A percentile compares a stretch with the other conserved stretches of the same genome.
Evolutionary conservation across 2,329 filamentous ascomycete species (phyloP).

Genomic region (Teratosphaeria pseudoeucalypti): DNA sequence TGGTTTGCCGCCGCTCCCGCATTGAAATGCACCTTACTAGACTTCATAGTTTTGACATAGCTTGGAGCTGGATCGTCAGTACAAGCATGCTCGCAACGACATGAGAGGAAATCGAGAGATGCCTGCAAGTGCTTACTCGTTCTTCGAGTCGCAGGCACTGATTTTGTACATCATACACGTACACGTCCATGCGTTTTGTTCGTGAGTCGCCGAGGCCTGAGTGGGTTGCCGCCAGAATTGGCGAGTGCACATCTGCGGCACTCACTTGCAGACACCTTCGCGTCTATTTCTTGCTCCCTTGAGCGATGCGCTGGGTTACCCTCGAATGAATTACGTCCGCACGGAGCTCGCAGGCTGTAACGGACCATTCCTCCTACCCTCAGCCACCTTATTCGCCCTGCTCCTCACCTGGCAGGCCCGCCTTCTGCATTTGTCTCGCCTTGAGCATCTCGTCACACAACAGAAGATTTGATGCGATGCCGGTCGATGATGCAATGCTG

Average conservation of each 20-base stretch:
- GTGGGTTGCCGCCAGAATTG: neutral
- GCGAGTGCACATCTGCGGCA: no score
- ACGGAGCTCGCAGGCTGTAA: neutral
- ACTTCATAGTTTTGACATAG: no score
- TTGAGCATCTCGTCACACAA: conserved; percentile 96
- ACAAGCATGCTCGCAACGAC: no score
- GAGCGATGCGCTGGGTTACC: no score
- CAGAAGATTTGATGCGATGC: conserved; percentile 89
- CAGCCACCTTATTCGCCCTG: neutral
- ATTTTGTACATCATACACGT: neutral
- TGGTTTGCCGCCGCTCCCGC: neutral
- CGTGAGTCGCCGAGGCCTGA: neutral
- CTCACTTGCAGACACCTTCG: no score
- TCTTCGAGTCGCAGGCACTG: neutral
- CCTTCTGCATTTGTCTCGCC: conserved; percentile 76
- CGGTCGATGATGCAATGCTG: conserved; percentile 83
- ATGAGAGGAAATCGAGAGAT: no score
- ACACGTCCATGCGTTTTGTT: neutral
- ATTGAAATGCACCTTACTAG: neutral
- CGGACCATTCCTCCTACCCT: neutral
- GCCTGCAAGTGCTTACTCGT: neutral
- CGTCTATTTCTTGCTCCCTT: no score
- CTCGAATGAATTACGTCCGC: no score
- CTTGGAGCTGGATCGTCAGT: no score
- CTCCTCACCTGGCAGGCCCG: conserved; percentile 20